Evolutionary conservation across 345 rosid species (phyloP), one percentile per base, ranked within the genome.

Genomic region (Arabidopsis suecica): DNA sequence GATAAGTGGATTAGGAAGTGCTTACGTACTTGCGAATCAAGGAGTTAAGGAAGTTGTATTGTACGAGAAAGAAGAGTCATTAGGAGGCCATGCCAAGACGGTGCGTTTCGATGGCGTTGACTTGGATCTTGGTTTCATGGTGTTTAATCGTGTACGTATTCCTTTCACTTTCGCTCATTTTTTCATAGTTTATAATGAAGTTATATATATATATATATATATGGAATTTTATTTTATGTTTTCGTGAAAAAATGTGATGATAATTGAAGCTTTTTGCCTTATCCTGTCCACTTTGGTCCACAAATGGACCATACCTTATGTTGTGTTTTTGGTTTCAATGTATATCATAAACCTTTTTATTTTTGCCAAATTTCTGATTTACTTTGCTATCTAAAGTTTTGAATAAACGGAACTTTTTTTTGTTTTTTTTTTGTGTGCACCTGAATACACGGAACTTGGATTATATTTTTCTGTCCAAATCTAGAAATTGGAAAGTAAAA

Each of bases 41-140:
- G 65, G 86, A 28, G 84, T 55, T 0, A 58, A 84, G 34, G 81
- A 71, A 22, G 80, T 90, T 51, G 93, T 90, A 0, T 25, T 90
- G 54, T 90, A 79, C 63, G 96, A 90, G 79, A 87, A 83, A 75
- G 93, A 90, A 14, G 82, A 82, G 0, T 45, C 65, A 28, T 56
- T 90, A 7, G 96, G 93, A 11, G 96, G 96, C 65, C 93, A 88
- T 82, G 88, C 88, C 36, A 77, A 76, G 57, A 90, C 93, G 20
- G 82, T 90, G 33, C 68, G 54, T 56, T 76, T 82, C 1, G 85
- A 84, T 50, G 88, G 81, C 42, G 75, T 83, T 61, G 89, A 86
- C 74, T 74, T 90, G 54, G 96, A 90, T 72, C 83, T 90, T 2
- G 91, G 96, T 7, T 90, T 90, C 87, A 86, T 87, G 80, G 93